Conservation (phyloP, 306 rosid species). For the Lupinus albus region DNA sequence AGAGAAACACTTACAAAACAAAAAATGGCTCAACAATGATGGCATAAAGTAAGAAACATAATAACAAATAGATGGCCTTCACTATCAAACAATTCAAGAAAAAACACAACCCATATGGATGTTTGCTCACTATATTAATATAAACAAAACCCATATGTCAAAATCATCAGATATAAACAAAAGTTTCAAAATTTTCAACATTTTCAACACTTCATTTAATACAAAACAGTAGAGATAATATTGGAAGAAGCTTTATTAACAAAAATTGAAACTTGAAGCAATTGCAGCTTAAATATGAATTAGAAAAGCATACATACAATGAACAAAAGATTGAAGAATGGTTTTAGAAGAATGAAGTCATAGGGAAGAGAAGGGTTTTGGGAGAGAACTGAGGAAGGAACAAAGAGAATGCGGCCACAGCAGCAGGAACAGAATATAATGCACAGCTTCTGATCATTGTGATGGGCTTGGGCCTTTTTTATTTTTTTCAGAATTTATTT, state of each 20-base stretch:
- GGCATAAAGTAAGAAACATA: too few species aligned
- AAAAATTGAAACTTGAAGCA: background rate
- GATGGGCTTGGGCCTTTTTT: background rate
- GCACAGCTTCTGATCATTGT: background rate
- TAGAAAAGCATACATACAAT: slow-evolving; percentile 10
- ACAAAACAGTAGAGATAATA: background rate
- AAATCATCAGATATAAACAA: background rate
- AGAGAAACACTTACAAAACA: too few species aligned
- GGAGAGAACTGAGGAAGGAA: background rate
- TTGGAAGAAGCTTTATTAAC: background rate
- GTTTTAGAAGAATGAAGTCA: slow-evolving; percentile 15
- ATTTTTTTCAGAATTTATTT: too few species aligned
- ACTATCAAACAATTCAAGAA: too few species aligned
- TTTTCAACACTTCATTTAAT: background rate
- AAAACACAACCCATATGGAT: too few species aligned
- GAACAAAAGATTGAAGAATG: too few species aligned
- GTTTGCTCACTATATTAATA: background rate
- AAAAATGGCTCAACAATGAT: too few species aligned
- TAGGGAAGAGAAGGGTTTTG: background rate
- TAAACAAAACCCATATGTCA: background rate
- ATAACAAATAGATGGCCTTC: too few species aligned
- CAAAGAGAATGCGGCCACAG: slow-evolving; percentile 20
- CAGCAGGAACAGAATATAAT: too few species aligned
- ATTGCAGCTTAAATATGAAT: background rate
- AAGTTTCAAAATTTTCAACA: background rate